A percentile compares a stretch with the other conserved stretches of the same genome.
phyloP scores from a whole-genome alignment of 441 rosid species.

The Corymbia calophylla region DNA sequence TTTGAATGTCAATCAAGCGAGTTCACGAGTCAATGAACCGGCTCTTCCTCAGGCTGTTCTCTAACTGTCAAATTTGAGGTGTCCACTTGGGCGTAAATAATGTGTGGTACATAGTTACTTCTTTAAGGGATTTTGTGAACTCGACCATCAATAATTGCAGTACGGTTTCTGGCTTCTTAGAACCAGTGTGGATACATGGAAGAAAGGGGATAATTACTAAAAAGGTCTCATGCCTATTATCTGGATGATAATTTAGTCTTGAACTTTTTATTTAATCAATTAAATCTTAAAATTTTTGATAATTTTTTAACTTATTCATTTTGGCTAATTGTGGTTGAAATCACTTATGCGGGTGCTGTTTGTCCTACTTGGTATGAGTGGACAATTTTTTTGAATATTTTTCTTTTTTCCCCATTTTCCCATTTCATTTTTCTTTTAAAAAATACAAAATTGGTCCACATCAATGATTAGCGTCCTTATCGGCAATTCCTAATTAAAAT shows the following conservation, averaged over 20 bases:
- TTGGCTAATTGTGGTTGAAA: not conserved
- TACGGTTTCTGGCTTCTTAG: not conserved
- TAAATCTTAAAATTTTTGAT: not conserved
- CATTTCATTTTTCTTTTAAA: not conserved
- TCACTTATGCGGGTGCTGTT: fast-evolving
- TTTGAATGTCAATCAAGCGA: not conserved
- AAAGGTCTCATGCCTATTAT: not conserved
- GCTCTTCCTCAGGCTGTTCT: not conserved
- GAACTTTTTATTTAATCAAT: not conserved
- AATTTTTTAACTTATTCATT: not conserved
- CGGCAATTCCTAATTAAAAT: not conserved
- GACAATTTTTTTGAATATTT: not conserved
- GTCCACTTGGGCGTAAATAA: not conserved
- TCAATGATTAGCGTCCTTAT: not conserved
- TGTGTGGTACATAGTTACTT: not conserved
- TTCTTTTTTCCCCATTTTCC: not conserved
- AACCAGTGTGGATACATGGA: not conserved
- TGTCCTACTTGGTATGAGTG: not conserved
- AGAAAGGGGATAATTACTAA: not conserved
- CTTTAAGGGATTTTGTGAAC: not conserved
- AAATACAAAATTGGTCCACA: not conserved
- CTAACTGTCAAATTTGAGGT: not conserved
- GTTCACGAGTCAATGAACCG: not conserved
- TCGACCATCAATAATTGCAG: not conserved
- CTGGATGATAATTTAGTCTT: not conserved